Percentiles rank a stretch among this genome's conserved stretches.
These are phyloP conservation scores for Cunninghamia lanceolata DNA, from an alignment of 75 land plant genomes.

Conservation along the genomic window DNA sequence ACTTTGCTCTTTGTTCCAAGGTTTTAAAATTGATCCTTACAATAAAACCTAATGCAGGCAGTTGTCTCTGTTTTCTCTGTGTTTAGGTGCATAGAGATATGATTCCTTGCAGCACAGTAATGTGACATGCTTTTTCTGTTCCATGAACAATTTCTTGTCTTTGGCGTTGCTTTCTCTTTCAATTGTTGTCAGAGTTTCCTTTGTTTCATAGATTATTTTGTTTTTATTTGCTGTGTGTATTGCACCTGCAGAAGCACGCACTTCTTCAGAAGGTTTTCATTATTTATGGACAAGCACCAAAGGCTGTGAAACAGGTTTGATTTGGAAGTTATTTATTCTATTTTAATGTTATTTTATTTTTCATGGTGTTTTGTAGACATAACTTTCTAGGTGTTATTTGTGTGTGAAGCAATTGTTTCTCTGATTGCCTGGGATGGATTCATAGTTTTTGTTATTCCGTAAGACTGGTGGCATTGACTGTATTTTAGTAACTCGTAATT, in stretches of 20 bases:
- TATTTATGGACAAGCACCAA: slow-evolving; percentile 70
- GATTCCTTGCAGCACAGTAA: not conserved
- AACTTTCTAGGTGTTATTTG: not conserved
- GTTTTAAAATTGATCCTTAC: slow-evolving; percentile 21
- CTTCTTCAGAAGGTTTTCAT: slow-evolving; percentile 78
- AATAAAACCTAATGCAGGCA: not conserved
- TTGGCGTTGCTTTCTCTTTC: not conserved
- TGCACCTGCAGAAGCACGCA: slow-evolving; percentile 60
- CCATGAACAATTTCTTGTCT: not conserved
- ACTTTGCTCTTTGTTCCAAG: slow-evolving; percentile 94
- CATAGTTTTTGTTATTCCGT: not conserved
- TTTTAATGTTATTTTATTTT: not conserved
- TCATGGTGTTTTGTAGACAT: not conserved
- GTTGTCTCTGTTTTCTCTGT: not conserved
- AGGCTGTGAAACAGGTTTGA: slow-evolving; percentile 86
- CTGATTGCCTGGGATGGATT: not conserved
- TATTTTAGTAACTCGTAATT: not conserved
- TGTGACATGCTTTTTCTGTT: not conserved
- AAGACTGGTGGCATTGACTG: not conserved
- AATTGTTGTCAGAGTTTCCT: not conserved
- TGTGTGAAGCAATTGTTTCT: not conserved
- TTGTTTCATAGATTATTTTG: not conserved
- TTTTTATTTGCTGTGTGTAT: not conserved
- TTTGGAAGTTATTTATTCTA: not conserved
- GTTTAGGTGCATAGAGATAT: not conserved